Conservation (phyloP, 1,284 basidiomycete species). For the Ustanciosporium gigantosporum region DNA sequence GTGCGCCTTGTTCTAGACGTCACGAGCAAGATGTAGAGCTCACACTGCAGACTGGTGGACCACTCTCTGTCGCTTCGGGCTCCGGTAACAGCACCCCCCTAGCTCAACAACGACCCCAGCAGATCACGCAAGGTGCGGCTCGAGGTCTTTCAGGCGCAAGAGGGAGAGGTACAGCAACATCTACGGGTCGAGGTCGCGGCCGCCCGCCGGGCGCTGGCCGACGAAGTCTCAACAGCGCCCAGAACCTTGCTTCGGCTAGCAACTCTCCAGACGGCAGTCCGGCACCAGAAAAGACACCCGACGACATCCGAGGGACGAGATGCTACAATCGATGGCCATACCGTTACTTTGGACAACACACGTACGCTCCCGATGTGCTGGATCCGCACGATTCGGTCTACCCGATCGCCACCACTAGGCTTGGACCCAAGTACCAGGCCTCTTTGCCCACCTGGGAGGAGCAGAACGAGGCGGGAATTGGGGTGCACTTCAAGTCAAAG, state of each 20-base stretch:
- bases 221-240: slow-evolving; percentile 8
- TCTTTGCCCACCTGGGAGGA: slow-evolving; percentile 57
- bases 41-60: slow-evolving; percentile 24
- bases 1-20: slow-evolving; percentile 83
- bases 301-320: slow-evolving; percentile 66
- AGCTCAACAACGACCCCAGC: slow-evolving; percentile 1
- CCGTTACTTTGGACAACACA: slow-evolving; percentile 91
- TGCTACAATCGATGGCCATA: slow-evolving; percentile 90
- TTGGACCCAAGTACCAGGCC: slow-evolving; percentile 84
- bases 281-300: slow-evolving; percentile 34
- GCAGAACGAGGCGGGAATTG: slow-evolving; percentile 39
- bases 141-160: slow-evolving; percentile 9
- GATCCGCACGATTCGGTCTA: slow-evolving; percentile 94
- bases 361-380: slow-evolving; percentile 68
- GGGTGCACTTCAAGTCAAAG: slow-evolving; percentile 17
- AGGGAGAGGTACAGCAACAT: slow-evolving; percentile 3
- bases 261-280: slow-evolving; percentile 34
- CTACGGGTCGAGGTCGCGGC: slow-evolving; percentile 19
- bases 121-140: neutral
- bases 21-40: slow-evolving; percentile 83
- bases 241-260: slow-evolving; percentile 23
- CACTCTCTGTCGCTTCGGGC: too few species aligned
- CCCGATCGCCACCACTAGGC: slow-evolving; percentile 82
- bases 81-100: slow-evolving; percentile 6
- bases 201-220: slow-evolving; percentile 13